A percentile compares a stretch with the other conserved stretches of the same genome.
phyloP scores from a whole-genome alignment of 2,329 filamentous ascomycete species.

The Xylariaceae sp. region DNA sequence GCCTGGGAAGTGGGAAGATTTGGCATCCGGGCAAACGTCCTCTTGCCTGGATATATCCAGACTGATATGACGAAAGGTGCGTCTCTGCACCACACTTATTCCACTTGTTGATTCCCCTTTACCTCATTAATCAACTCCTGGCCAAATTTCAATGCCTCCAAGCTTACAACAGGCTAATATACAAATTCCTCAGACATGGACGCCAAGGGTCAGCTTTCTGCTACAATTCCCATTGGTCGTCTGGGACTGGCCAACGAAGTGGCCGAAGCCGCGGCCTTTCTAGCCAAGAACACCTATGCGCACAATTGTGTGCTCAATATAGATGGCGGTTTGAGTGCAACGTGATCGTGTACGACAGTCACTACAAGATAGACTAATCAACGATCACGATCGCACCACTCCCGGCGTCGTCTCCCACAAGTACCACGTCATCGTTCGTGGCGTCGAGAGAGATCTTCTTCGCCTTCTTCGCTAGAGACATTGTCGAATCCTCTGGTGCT shows the following conservation, averaged over 20 bases:
- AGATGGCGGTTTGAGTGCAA: slow-evolving; percentile 76
- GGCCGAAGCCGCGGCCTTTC: slow-evolving; percentile 76
- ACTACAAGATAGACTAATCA: slow-evolving; percentile 43
- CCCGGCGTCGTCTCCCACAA: slow-evolving; percentile 45
- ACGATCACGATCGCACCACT: slow-evolving; percentile 65
- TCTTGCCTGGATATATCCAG: slow-evolving; percentile 78
- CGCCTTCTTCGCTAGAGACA: slow-evolving; percentile 43
- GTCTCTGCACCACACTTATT: slow-evolving; percentile 11
- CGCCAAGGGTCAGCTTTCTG: slow-evolving; percentile 28
- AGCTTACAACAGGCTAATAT: slow-evolving; percentile 31
- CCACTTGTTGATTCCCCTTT: slow-evolving; percentile 7
- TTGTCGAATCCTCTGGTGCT: slow-evolving; percentile 37
- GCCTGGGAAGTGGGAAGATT: slow-evolving; percentile 57
- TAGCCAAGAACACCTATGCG: slow-evolving; percentile 73
- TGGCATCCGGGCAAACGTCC: slow-evolving; percentile 71
- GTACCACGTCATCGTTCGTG: slow-evolving; percentile 39
- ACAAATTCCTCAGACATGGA: slow-evolving; percentile 29
- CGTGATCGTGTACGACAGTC: slow-evolving; percentile 32
- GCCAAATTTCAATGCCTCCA: slow-evolving; percentile 4
- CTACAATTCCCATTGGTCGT: slow-evolving; percentile 59
- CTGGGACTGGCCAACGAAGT: slow-evolving; percentile 68
- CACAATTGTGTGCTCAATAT: slow-evolving; percentile 85
- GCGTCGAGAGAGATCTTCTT: slow-evolving; percentile 33
- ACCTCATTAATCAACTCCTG: slow-evolving; percentile 7
- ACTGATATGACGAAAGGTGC: slow-evolving; percentile 75